Base-by-base conservation (phyloP, 345 rosid species). In the Aegle marmelos region DNA sequence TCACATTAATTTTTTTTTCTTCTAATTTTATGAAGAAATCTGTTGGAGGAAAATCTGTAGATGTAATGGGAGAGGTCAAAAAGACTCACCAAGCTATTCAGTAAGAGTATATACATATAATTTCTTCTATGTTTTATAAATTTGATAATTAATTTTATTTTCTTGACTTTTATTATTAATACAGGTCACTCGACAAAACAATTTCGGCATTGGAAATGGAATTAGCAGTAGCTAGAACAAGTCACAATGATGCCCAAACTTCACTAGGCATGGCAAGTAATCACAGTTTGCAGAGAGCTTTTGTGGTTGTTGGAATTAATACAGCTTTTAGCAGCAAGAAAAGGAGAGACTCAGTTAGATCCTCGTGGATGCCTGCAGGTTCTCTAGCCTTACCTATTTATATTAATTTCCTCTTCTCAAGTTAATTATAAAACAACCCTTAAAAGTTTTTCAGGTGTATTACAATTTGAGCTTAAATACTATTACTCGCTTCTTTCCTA, bases 281-380 rank as follows among this genome's bases (percentile, higher is more conserved):
- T 75, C 89, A 81, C 25, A 87, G 85, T 53, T 36, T 89, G 21
- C 87, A 80, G 65, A 93, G 86, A 82, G 95, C 91, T 30, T 95
- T 95, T 82, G 92, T 85, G 58, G 94, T 95, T 6, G 82, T 95
- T 62, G 99, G 98, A 34, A 92, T 95, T 61, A 92, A 93, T 68
- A 93, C 98, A 36, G 98, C 98, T 13, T 95, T 95, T 76, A 95
- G 98, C 80, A 93, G 98, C 91, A 87, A 70, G 88, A 90, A 87
- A 77, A 86, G 98, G 69, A 79, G 98, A 2, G 94, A 95, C 71
- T 95, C 98, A 0, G 80, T 93, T 75, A 81, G 98, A 6, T 79
- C 83, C 57, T 93, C 97, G 9, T 95, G 98, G 97, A 85, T 95
- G 95, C 98, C 98, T 19, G 82, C 82, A 80, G 91, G 93, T 90